Conservation (phyloP, 257 asterid species). For the Paulownia fortunei region DNA sequence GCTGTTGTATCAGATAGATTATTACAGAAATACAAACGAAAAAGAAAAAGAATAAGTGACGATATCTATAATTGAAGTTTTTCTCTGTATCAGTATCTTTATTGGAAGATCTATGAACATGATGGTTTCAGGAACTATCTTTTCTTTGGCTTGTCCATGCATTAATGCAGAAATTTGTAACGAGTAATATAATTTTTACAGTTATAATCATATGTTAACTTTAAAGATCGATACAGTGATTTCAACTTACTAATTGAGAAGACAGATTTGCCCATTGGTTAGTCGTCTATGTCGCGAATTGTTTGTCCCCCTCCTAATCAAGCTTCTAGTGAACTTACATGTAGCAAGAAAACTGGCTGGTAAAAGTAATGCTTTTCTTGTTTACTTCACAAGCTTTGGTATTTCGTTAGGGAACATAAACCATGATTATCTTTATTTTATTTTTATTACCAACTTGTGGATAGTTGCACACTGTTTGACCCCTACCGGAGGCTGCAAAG, state of each 20-base stretch:
- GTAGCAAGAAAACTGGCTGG: background rate
- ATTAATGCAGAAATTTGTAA: background rate
- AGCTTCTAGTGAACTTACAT: background rate
- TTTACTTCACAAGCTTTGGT: background rate
- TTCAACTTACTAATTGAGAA: background rate
- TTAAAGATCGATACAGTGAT: background rate
- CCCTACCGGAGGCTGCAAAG: too few species aligned
- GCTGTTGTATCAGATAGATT: background rate
- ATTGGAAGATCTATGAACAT: slow-evolving; percentile 6
- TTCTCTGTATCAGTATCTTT: background rate
- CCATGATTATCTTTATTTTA: background rate
- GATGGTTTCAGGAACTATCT: background rate
- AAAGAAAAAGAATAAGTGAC: background rate
- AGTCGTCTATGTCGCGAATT: background rate
- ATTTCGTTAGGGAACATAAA: background rate
- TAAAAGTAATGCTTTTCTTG: background rate
- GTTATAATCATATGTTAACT: background rate
- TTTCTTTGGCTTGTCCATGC: background rate
- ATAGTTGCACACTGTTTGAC: too few species aligned
- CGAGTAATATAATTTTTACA: background rate
- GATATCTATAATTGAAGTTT: background rate
- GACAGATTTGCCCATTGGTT: background rate
- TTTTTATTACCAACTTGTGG: background rate
- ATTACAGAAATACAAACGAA: background rate
- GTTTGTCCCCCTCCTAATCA: background rate